Base-by-base conservation (phyloP, 1,284 basidiomycete species). In the Vanrija pseudolonga region DNA sequence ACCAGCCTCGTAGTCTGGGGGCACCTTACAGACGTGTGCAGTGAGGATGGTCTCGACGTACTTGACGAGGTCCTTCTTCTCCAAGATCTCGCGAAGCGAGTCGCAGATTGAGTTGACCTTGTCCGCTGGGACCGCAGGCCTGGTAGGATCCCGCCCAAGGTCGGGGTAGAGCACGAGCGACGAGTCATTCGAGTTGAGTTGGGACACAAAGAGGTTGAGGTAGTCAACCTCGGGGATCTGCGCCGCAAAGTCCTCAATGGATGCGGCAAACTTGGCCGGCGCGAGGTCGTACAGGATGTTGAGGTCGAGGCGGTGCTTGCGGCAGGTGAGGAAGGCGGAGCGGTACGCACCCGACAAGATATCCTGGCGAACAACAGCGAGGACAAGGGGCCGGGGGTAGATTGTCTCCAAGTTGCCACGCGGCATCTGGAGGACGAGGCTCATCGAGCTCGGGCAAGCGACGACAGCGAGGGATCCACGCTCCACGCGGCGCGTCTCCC, bases 341-440 rank as follows among this genome's bases (percentile, higher is more conserved):
- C 86, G 81, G 76, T 92, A 98, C 45, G 82, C 60, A 2, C 63
- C 67, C 1, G 71, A 77, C 46, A 86, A 80, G 12, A 94, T 79
- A 67, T 92, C 88, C 47, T 83, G 79, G 50, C 82, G 81, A 1
- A 95, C 86, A 3, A 89, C 85, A 49, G 87, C 83, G 76, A 97
- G 84, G 3, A 98, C 93, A 57, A 99, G 78, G 1, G 95, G 89
- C 32, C 96, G 81, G 1, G 96, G 96, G 65, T 88, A 90, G 53
- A 98, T 87, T 0, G 92, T 97, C 78, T 99, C 96, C 51, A 99
- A 72, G 74, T 98, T 98, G 0, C 96, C 96, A 62, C 96, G 80
- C 0, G 95, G 96, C 93, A 98, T 98, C 78, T 99, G 96, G 14
- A 99, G 77, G 1, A 98, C 88, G 17, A 97, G 76, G 61, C 82